Evolutionary conservation across 345 rosid genomes (phyloP).

Genomic region (Murraya koenigii): DNA sequence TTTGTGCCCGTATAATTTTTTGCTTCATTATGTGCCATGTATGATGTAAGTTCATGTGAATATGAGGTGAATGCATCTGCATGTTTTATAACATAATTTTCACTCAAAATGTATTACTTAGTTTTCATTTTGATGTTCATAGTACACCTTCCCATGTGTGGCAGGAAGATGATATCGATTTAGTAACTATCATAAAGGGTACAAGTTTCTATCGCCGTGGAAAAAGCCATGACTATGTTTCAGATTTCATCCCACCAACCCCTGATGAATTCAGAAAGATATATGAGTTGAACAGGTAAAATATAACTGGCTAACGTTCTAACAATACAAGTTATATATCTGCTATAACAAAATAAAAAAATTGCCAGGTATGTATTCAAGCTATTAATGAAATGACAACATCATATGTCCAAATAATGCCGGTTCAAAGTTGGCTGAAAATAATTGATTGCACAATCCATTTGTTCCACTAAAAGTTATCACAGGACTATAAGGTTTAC

Average conservation of each 20-base stretch:
- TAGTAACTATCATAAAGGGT: conserved; percentile 65
- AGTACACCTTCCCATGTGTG: conserved; percentile 8
- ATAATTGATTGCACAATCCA: neutral
- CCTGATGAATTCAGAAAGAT: conserved; percentile 40
- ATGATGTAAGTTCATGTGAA: neutral
- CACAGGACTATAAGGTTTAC: neutral
- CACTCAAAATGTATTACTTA: neutral
- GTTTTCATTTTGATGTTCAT: conserved; percentile 5
- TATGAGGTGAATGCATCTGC: neutral
- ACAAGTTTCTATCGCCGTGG: conserved; percentile 61
- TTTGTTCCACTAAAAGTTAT: neutral
- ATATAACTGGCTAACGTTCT: neutral
- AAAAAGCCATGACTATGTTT: conserved; percentile 39
- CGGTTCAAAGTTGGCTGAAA: neutral
- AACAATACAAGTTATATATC: neutral
- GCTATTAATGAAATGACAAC: neutral
- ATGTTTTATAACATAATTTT: neutral
- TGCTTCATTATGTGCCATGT: neutral
- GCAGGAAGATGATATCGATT: conserved; percentile 66
- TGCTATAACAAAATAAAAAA: neutral
- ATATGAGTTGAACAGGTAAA: conserved; percentile 28
- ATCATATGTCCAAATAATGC: neutral
- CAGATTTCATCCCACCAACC: conserved; percentile 63
- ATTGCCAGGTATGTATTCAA: neutral
- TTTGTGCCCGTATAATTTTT: neutral